Conservation (phyloP, 1,284 basidiomycete species). For the Sanguinoderma infundibulare region DNA sequence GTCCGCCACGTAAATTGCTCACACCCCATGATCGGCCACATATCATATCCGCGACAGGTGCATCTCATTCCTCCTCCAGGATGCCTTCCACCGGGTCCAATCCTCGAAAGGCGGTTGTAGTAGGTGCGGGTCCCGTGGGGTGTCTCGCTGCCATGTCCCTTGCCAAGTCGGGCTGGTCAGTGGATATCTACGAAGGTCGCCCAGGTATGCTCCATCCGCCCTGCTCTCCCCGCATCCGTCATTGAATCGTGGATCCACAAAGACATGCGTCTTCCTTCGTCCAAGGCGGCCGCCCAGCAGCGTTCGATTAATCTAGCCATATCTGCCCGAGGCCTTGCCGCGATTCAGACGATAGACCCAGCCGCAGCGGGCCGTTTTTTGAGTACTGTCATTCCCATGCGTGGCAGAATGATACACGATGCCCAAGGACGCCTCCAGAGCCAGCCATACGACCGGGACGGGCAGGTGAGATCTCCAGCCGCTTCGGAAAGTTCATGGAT, state of each 20-base stretch:
- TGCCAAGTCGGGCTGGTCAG: conserved; percentile 87
- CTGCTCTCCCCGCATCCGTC: conserved; percentile 23
- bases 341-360: conserved; percentile 81
- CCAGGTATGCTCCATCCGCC: conserved; percentile 59
- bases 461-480: conserved; percentile 64
- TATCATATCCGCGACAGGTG: conserved; percentile 17
- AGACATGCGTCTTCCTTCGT: conserved; percentile 77
- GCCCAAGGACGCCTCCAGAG: conserved; percentile 71
- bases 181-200: conserved; percentile 89
- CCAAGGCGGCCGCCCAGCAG: conserved; percentile 65
- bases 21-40: conserved; percentile 10
- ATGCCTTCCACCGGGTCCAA: conserved; percentile 19
- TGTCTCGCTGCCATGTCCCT: conserved; percentile 89
- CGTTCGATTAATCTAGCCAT: conserved; percentile 98
- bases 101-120: conserved; percentile 56
- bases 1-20: conserved; percentile 10
- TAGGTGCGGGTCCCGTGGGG: conserved; percentile 94
- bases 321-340: conserved; percentile 90
- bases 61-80: conserved; percentile 4
- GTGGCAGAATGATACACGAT: conserved; percentile 94
- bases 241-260: conserved; percentile 21
- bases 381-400: conserved; percentile 89
- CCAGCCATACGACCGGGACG: conserved; percentile 87
- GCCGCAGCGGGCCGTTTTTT: conserved; percentile 78
- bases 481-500: conserved; percentile 17